Percentiles rank a stretch among this genome's conserved stretches.
Evolutionary conservation across 1,284 basidiomycete genomes (phyloP).

Genomic region (Ceratobasidium sp.): DNA sequence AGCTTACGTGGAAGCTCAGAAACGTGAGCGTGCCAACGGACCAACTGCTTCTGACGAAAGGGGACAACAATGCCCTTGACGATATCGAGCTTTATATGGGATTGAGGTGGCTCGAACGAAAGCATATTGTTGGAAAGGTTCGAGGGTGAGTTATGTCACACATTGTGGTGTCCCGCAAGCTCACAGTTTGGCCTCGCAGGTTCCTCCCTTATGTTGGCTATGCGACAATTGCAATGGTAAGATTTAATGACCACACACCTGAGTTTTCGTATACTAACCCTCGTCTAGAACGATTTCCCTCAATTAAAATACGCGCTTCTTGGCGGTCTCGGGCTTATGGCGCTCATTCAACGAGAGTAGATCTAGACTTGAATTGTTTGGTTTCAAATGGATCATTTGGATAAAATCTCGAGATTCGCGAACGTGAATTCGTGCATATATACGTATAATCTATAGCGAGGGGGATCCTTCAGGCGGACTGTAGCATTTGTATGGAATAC

Average conservation of each 20-base stretch:
- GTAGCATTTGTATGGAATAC: no score
- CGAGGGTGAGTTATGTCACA: slow-evolving; percentile 76
- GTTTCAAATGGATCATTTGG: slow-evolving; percentile 12
- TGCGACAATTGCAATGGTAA: slow-evolving; percentile 92
- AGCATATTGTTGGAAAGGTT: slow-evolving; percentile 94
- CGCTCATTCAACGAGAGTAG: slow-evolving; percentile 84
- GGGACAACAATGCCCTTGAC: slow-evolving; percentile 93
- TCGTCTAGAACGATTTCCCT: slow-evolving; percentile 89
- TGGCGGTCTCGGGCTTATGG: slow-evolving; percentile 81
- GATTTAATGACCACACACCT: slow-evolving; percentile 18
- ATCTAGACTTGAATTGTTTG: slow-evolving; percentile 28
- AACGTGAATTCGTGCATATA: neutral
- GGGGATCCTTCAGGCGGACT: no score
- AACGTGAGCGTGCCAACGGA: slow-evolving; percentile 48
- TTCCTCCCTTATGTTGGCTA: slow-evolving; percentile 96
- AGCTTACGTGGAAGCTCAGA: slow-evolving; percentile 3
- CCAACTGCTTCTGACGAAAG: slow-evolving; percentile 92
- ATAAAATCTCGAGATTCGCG: no score
- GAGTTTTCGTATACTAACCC: slow-evolving; percentile 1
- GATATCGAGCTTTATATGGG: slow-evolving; percentile 91
- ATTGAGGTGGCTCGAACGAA: slow-evolving; percentile 84
- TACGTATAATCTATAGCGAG: no score
- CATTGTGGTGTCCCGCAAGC: neutral
- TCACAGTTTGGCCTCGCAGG: slow-evolving; percentile 60
- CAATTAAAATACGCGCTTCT: slow-evolving; percentile 93